Base-by-base conservation (phyloP, 176 grass and related monocot species). In the Triticum dicoccoides region DNA sequence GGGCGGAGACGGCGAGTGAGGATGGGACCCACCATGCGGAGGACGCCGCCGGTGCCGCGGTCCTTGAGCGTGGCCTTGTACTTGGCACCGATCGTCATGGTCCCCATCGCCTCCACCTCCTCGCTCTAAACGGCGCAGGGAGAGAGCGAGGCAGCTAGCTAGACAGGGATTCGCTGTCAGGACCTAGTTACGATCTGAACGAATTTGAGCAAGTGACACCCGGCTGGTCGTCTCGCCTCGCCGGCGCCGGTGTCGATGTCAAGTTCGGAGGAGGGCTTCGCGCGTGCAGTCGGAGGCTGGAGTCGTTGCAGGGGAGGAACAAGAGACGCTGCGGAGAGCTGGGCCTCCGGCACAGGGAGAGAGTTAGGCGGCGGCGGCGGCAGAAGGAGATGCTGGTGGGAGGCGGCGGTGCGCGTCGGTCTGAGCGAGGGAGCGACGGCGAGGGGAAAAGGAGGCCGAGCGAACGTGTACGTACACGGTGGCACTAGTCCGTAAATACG, bases 41-140 rank as follows among this genome's bases (percentile, higher is more conserved):
- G 93, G 65, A 98, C 77, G 21, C 96, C 96, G 1, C 85, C 85
- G 74, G 91, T 91, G 54, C 96, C 93, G n/a, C 91, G 88, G 27
- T 98, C 96, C 80, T 88, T 92, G 67, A 91, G 70, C 41, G 93
- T 91, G 64, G 90, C 94, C 82, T 98, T 98, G 79, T 96, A 98
- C 93, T 92, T 95, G 13, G 91, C 91, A 2, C 59, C 91, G 69
- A 85, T 89, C 81, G 85, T 84, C 85, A 91, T 81, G 67, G 89
- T 62, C 12, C 81, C 78, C 87, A 90, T 90, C 80, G 68, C 74
- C 21, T 39, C 58, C 65, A 34, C 41, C 13, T 39, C 23, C 12
- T 14, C 78, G 29, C 64, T 65, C 70, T 56, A 32, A 47, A 47
- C 62, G 64, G 41, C 10, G 29, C 54, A 54, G 30, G 27, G 8